Evolutionary conservation across 345 rosid genomes (phyloP), one percentile per base, ranked within the genome.

Genomic region (Brassica juncea): DNA sequence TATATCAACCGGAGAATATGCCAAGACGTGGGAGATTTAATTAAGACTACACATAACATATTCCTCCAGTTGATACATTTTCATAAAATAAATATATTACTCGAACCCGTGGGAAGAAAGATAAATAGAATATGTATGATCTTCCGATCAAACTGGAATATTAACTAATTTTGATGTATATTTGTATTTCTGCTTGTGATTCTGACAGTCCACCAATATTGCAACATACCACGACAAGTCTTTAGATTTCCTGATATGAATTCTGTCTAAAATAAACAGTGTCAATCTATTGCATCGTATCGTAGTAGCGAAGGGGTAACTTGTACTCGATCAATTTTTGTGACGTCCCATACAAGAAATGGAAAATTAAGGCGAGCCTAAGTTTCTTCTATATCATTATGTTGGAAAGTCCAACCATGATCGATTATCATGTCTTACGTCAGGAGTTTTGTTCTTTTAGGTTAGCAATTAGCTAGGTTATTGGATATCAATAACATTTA

Each of bases 1-100:
- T n/a, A 62, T 7, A 71, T 77, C 47, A 77, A 52, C 66, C 19
- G 16, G 32, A 64, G 59, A 71, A 78, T 78, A 78, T 78, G 76
- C 67, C 15, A 77, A 64, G 64, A 63, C 47, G 47, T 28, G 34
- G 1, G 23, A 35, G 70, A 15, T 77, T 6, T 27, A 71, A 32
- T 21, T 47, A 19, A 61, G 58, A 44, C 8, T 30, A 30, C 25
- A 59, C 10, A 10, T 66, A 3, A 3, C 35, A 61, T 27, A 16
- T 32, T 52, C 65, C 52, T 66, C 71, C 70, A 74, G 8, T 23
- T 64, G 63, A 64, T 32, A 52, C 52, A 9, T 64, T 74, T 49
- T 28, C 42, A 44, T n/a, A 49, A 8, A 66, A 21, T 21, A 66
- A 73, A 31, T 28, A 73, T 15, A 5, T 5, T 30, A 73, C 8